Evolutionary conservation across 192 early-diverging fungal genomes (phyloP).

Genomic region (Coemansia sp.): DNA sequence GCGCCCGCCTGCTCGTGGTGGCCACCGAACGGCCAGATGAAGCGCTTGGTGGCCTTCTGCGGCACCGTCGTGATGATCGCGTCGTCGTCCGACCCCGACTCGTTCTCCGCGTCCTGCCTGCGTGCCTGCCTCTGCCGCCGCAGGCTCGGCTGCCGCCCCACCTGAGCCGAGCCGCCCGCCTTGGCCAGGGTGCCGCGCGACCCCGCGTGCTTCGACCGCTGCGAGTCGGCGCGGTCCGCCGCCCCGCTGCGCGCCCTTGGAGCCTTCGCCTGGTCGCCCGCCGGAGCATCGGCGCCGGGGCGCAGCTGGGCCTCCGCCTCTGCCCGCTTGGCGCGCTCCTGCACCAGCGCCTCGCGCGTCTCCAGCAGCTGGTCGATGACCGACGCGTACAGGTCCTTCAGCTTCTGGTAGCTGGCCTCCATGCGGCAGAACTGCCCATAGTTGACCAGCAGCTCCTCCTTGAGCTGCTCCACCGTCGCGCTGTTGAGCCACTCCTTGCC

Average conservation of each 20-base stretch:
- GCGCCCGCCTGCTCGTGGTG: slow-evolving; percentile 1
- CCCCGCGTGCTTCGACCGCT: not conserved
- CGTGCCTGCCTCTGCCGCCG: slow-evolving; percentile 31
- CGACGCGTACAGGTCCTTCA: slow-evolving; percentile 44
- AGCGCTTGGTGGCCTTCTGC: slow-evolving; percentile 52
- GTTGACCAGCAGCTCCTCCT: slow-evolving; percentile 48
- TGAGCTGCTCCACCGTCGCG: slow-evolving; percentile 37
- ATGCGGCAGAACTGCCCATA: slow-evolving; percentile 50
- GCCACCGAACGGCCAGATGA: slow-evolving; percentile 50
- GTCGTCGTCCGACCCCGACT: slow-evolving; percentile 51
- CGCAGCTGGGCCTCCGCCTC: slow-evolving; percentile 38
- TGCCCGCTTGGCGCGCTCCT: slow-evolving; percentile 35
- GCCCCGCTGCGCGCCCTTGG: not conserved
- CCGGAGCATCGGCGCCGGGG: too few species aligned
- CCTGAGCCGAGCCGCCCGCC: not conserved
- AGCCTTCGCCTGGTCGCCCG: too few species aligned
- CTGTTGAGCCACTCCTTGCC: slow-evolving; percentile 43
- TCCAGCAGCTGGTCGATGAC: slow-evolving; percentile 48
- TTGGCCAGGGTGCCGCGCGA: not conserved
- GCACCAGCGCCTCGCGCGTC: slow-evolving; percentile 33
- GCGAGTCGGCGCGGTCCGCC: not conserved
- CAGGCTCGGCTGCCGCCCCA: slow-evolving; percentile 26
- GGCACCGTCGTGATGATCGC: slow-evolving; percentile 48
- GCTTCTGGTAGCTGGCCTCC: slow-evolving; percentile 51
- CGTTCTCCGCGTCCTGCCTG: slow-evolving; percentile 19